Evolutionary conservation across 2,329 filamentous ascomycete species (phyloP), one percentile per base, ranked within the genome.

Genomic region (Celoporthe dispersa): DNA sequence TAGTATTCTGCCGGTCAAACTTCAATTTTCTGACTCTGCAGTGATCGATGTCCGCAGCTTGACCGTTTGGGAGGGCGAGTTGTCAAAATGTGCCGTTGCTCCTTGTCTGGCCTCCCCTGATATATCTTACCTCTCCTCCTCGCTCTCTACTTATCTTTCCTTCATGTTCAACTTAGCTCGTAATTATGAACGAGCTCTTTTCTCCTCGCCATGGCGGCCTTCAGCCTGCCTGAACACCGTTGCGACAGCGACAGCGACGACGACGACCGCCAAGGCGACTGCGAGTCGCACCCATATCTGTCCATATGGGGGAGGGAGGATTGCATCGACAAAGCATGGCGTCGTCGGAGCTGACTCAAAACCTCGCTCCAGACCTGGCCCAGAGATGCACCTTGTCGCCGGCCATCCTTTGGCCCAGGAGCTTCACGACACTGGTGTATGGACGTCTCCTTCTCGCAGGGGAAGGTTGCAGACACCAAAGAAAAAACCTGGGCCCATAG

Each of bases 121-220:
- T n/a, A 41, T 55, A 28, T 6, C 12, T 37, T 37, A 1, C 12
- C n/a, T 3, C 22, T 22, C 28, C n/a, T 16, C 31, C 37, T 16
- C 1, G 25, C 9, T 16, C 25, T 7, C 1, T 16, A n/a, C 6
- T 28, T 3, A 31, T 25, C 19, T 37, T 37, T 31, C 48, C 41
- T 70, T 68, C 68, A 72, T 72, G 70, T 72, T 72, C 57, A 62
- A 22, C 9, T 35, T 68, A 68, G 44, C 48, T 53, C 65, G 66
- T 51, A 39, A 57, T 39, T 48, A 70, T 72, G 70, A 66, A 64
- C 69, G 68, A 68, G 65, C 68, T 60, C 65, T 70, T 19, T 33
- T 62, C 16, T 35, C 55, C 63, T 22, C 41, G 4, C 35, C 64
- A 8, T 33, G 62, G 62, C 68, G 64, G 48, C 68, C 70, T 31